A percentile compares a stretch with the other conserved stretches of the same genome.
Conservation (phyloP, 768 basidiomycete species). For the Termitomyces sp. region DNA sequence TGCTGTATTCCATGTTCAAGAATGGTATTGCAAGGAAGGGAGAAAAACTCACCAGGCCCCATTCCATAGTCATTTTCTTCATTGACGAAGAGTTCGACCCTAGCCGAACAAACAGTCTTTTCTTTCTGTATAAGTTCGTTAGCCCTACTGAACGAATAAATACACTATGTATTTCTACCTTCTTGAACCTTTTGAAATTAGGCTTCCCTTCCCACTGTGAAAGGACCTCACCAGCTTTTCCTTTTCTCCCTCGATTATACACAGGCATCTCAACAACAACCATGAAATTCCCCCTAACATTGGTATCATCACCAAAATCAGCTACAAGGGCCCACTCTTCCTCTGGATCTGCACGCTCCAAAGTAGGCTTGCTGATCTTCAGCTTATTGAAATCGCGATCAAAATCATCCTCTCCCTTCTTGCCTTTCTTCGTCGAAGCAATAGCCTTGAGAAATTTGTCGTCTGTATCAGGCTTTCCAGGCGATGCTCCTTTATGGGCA, state of each 20-base stretch:
- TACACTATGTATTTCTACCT: constrained; percentile 27
- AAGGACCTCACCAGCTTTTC: constrained; percentile 16
- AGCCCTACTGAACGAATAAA: background rate
- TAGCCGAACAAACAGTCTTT: constrained; percentile 19
- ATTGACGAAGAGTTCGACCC: constrained; percentile 45
- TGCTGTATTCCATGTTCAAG: constrained; percentile 23
- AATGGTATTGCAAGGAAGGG: constrained; percentile 3
- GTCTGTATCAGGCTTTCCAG: constrained; percentile 61
- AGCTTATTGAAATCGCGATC: constrained; percentile 79
- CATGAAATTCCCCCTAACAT: constrained; percentile 75
- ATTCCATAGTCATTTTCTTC: constrained; percentile 51
- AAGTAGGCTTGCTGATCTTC: constrained; percentile 60
- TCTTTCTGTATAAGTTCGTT: constrained; percentile 19
- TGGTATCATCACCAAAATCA: constrained; percentile 58
- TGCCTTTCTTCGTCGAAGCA: constrained; percentile 65
- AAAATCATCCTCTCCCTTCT: constrained; percentile 61
- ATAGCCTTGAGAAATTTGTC: constrained; percentile 64
- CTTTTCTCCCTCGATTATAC: constrained; percentile 24
- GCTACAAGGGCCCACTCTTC: constrained; percentile 55
- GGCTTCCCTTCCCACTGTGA: constrained; percentile 44
- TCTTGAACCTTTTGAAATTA: constrained; percentile 78
- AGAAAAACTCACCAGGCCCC: constrained; percentile 36
- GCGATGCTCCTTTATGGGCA: constrained; percentile 19
- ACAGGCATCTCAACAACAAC: constrained; percentile 64
- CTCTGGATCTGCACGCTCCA: constrained; percentile 40